Evolutionary conservation across 306 rosid genomes (phyloP).

Genomic region (Arachis stenosperma): DNA sequence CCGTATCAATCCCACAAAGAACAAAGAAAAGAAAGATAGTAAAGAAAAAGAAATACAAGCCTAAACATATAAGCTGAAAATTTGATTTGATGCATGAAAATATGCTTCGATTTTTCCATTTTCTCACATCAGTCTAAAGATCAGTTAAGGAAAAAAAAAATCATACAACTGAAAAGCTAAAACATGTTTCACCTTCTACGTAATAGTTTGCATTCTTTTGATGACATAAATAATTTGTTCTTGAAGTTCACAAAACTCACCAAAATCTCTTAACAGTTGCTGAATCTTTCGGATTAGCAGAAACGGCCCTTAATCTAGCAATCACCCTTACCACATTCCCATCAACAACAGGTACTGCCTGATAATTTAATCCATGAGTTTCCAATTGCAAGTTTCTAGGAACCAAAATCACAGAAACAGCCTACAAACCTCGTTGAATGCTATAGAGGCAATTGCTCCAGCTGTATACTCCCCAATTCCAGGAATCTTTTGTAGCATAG

Average conservation of each 20-base stretch:
- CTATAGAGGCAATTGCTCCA: conserved; percentile 94
- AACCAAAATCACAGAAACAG: conserved; percentile 39
- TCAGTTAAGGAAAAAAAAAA: conserved; percentile 6
- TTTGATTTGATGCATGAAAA: conserved; percentile 10
- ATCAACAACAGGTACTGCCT: conserved; percentile 94
- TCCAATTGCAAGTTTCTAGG: conserved; percentile 14
- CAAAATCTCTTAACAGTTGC: conserved; percentile 69
- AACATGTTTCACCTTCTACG: neutral
- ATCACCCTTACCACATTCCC: conserved; percentile 94
- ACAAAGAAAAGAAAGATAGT: conserved; percentile 20
- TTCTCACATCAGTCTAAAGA: conserved; percentile 5
- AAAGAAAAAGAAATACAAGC: conserved; percentile 22
- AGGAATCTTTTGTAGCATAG: conserved; percentile 61
- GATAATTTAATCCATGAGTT: conserved; percentile 46
- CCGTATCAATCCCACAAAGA: conserved; percentile 40
- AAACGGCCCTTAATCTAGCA: conserved; percentile 77
- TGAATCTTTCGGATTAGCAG: conserved; percentile 77
- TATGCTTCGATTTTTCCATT: neutral
- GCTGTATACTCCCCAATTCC: conserved; percentile 94
- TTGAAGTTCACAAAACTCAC: conserved; percentile 56
- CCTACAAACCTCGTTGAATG: conserved; percentile 78
- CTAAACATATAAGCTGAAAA: no score
- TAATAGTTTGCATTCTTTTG: neutral
- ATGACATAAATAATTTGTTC: conserved; percentile 17
- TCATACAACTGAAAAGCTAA: neutral